A percentile compares a stretch with the other conserved stretches of the same genome.
Evolutionary conservation across 1,139 yeast species (phyloP).

Genomic region (Barnettozyma hawaiiensis): DNA sequence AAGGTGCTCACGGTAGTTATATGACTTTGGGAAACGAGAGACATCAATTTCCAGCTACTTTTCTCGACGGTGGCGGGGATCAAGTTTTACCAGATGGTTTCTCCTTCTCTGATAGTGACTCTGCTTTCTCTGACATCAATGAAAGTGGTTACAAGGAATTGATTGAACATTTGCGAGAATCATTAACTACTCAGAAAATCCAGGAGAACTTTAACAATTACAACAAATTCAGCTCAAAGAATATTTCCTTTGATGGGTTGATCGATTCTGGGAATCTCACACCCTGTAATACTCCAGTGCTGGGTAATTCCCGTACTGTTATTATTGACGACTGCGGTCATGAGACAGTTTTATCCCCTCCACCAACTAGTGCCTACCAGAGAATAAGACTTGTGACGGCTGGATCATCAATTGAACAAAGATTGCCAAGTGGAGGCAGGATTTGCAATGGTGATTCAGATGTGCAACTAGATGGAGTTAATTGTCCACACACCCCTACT

Average conservation of each 20-base stretch:
- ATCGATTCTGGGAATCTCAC: not conserved
- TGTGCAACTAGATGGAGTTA: not conserved
- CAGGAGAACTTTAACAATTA: not conserved
- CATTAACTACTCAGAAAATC: not conserved
- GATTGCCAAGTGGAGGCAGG: not conserved
- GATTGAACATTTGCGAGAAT: not conserved
- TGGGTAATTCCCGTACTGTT: not conserved
- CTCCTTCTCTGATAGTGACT: not conserved
- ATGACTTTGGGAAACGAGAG: not conserved
- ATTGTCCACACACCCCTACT: not conserved
- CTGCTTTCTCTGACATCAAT: not conserved
- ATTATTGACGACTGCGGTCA: not conserved
- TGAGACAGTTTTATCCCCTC: not conserved
- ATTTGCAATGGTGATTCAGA: not conserved
- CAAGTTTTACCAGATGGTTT: conserved; percentile 9
- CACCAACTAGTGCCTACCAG: conserved; percentile 4
- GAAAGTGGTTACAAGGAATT: not conserved
- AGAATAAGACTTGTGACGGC: conserved; percentile 17
- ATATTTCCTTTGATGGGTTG: conserved; percentile 1
- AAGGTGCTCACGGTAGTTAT: not conserved
- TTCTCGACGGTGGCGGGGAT: conserved; percentile 4
- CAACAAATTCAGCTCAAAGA: not conserved
- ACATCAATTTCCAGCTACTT: not conserved
- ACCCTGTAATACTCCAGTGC: conserved; percentile 3
- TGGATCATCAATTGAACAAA: conserved; percentile 15